Conservation (phyloP, 75 land plant species). For the Picea sitchensis region DNA sequence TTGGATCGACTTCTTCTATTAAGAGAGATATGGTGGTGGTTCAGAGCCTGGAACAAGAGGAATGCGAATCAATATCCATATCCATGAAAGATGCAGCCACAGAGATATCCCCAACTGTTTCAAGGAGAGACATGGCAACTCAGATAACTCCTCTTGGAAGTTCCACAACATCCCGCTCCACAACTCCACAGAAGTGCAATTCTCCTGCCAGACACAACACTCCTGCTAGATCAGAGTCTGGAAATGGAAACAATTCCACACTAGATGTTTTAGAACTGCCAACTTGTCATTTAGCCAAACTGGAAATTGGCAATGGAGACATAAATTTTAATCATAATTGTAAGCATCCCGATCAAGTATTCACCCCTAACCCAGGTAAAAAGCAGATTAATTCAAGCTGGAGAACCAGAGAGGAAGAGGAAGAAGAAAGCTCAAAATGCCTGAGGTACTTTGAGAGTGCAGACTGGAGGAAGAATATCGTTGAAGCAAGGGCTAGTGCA, state of each 20-base stretch:
- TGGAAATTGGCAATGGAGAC: slow-evolving; percentile 57
- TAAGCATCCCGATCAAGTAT: background rate
- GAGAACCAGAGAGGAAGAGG: slow-evolving; percentile 27
- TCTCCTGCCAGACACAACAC: slow-evolving; percentile 19
- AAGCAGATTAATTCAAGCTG: slow-evolving; percentile 10
- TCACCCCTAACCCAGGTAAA: slow-evolving; percentile 8
- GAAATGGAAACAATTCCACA: background rate
- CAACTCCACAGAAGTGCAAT: slow-evolving; percentile 19
- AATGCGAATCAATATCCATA: background rate
- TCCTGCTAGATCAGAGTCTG: slow-evolving; percentile 10
- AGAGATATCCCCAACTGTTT: slow-evolving; percentile 33
- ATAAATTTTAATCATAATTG: background rate
- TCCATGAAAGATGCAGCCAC: slow-evolving; percentile 36
- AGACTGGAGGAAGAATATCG: slow-evolving; percentile 40
- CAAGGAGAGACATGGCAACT: slow-evolving; percentile 83
- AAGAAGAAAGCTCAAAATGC: background rate
- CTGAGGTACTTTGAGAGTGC: slow-evolving; percentile 23
- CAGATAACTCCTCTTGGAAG: slow-evolving; percentile 76
- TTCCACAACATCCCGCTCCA: slow-evolving; percentile 29
- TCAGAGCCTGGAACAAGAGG: background rate
- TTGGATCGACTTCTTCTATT: background rate
- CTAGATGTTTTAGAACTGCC: slow-evolving; percentile 39
- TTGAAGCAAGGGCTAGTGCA: slow-evolving; percentile 36
- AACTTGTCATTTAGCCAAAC: slow-evolving; percentile 25
- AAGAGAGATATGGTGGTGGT: background rate